Conservation (phyloP, 305 asterid genomes). For the Solanum hybrid region DNA sequence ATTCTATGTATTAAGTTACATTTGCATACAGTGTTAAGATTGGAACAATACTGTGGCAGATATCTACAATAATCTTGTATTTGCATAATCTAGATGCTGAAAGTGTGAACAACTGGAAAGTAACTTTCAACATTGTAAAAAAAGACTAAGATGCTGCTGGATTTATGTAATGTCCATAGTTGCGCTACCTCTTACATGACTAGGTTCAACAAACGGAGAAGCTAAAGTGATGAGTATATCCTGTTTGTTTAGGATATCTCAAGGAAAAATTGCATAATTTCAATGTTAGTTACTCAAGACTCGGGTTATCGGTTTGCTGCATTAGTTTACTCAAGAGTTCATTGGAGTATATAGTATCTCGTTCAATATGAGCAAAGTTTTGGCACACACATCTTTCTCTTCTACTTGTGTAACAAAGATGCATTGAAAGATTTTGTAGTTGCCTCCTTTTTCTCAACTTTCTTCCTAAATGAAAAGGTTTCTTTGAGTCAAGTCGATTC, state of each 20-base stretch:
- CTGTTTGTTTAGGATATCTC: background rate
- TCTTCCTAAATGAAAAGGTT: background rate
- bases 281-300: background rate
- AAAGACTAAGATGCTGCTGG: background rate
- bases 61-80: background rate
- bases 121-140: background rate
- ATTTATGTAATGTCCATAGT: background rate
- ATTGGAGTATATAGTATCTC: background rate
- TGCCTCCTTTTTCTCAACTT: background rate
- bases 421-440: background rate
- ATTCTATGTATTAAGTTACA: background rate
- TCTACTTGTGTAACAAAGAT: background rate
- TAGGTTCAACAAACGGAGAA: background rate
- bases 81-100: background rate
- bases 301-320: background rate
- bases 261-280: background rate
- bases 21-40: background rate
- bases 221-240: background rate
- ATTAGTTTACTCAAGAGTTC: background rate
- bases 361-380: background rate
- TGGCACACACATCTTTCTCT: background rate
- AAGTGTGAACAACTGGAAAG: background rate
- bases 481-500: background rate
- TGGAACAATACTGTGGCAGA: background rate
- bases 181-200: background rate